A percentile compares a stretch with the other conserved stretches of the same genome.
phyloP scores from a whole-genome alignment of 202 grass and related monocot species.

The Carex sylvatica region DNA sequence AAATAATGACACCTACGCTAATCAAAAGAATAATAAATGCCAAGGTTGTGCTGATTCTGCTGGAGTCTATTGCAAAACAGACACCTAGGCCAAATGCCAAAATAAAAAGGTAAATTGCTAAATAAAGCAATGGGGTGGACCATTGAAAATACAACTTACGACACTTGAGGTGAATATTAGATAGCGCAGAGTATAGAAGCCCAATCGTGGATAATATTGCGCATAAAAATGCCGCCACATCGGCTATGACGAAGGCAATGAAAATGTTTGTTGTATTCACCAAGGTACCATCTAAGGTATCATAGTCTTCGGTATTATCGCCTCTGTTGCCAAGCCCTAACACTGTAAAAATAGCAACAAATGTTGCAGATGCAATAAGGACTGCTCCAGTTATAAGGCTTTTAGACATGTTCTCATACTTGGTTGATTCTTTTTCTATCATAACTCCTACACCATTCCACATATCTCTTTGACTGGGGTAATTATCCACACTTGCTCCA shows the following conservation, averaged over 20 bases:
- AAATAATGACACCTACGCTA: too few species aligned
- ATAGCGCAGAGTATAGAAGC: conserved; percentile 46
- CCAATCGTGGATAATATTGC: conserved; percentile 53
- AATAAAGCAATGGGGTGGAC: neutral
- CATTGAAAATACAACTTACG: conserved; percentile 38
- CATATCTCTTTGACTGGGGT: too few species aligned
- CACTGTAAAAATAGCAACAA: conserved; percentile 57
- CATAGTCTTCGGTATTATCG: too few species aligned
- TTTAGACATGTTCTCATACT: conserved; percentile 51
- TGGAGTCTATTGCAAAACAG: neutral
- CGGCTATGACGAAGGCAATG: conserved; percentile 52
- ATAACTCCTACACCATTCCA: neutral
- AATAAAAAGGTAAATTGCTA: neutral
- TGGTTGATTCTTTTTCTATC: conserved; percentile 37
- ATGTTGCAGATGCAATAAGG: conserved; percentile 61
- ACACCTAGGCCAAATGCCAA: neutral
- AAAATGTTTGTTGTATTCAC: too few species aligned
- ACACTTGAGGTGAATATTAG: conserved; percentile 36
- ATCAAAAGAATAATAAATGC: neutral
- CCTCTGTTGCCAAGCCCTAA: too few species aligned
- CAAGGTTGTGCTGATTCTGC: neutral
- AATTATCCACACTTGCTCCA: too few species aligned
- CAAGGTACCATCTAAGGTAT: too few species aligned
- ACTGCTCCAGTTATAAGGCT: conserved; percentile 51
- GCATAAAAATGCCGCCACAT: conserved; percentile 53